Base-by-base conservation (phyloP, 257 asterid species). In the Pogostemon cablin region DNA sequence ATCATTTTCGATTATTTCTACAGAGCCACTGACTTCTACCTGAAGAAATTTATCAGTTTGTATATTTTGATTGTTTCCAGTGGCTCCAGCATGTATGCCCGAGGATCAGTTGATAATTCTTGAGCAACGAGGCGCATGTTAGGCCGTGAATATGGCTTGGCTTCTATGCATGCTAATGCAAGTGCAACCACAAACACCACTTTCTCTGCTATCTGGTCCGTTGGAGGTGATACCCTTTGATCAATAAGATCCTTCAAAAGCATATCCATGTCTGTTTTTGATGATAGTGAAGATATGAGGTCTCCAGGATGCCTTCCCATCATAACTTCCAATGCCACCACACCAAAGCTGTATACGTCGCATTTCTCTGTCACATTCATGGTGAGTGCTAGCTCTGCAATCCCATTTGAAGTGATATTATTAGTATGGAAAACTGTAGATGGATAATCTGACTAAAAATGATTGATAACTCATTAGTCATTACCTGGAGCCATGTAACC, bases 401-500 rank as follows among this genome's bases (percentile, higher is more conserved):
- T 10, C 39, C 34, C 57, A 50, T 50, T 50, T 20, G 25, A 20
- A 20, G 25, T 20, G 25, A 20, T 20, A 20, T 20, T 20, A 20
- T 20, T 20, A 20, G 25, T 20, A 20, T 20, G 25, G 25, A 20
- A 47, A 47, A 47, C 11, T 47, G 53, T 9, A 10, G 17, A 47
- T 47, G 53, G n/a, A 52, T 12, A 7, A 20, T 20, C 25, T 20
- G 25, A 20, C 25, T 20, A 20, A 20, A 20, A 20, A 20, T 20
- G 25, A 20, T 20, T 20, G 59, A 56, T 40, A 10, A 42, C 15
- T 17, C 62, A 38, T 84, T 42, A 42, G 25, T 20, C 25, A 42
- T 42, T 42, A 92, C 98, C 97, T 85, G 99, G 99, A 64, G 98
- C 97, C 96, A 93, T 91, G 76, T 91, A 93, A 65, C 99, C 99